Percentiles rank a stretch among this genome's conserved stretches.
These are phyloP conservation scores for Bothriochloa decipiens DNA, from an alignment of 176 grass and related monocot genomes.

Conservation along the genomic window DNA sequence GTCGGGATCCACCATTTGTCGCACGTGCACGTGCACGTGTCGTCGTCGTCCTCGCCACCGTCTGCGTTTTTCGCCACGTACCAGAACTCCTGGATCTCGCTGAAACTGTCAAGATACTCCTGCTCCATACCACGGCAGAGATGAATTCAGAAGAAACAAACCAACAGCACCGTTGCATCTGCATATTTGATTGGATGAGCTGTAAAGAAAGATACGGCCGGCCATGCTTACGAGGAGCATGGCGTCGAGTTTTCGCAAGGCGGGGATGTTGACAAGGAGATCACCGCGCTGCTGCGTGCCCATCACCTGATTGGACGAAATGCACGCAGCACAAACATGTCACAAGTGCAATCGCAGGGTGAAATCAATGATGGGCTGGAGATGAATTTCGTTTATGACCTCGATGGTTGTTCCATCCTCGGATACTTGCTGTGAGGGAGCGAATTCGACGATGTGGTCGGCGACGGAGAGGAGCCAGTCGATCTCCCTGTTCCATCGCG, in stretches of 20 bases:
- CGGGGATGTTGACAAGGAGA: conserved; percentile 84
- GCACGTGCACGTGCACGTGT: not conserved
- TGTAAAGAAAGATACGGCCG: not conserved
- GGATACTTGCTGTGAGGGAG: conserved; percentile 61
- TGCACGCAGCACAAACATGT: not conserved
- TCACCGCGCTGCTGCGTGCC: conserved; percentile 72
- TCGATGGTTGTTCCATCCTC: conserved; percentile 70
- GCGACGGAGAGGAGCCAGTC: conserved; percentile 77
- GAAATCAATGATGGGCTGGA: not conserved
- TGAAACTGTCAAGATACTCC: conserved; percentile 75
- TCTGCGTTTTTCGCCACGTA: conserved; percentile 53
- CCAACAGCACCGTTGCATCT: not conserved
- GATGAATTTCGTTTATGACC: conserved; percentile 30
- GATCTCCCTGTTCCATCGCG: conserved; percentile 77
- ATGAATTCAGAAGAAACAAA: not conserved
- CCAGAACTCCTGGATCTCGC: conserved; percentile 60
- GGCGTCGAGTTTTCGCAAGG: conserved; percentile 72
- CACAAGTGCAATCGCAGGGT: not conserved
- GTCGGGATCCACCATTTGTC: conserved; percentile 90
- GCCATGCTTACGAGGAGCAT: conserved; percentile 77
- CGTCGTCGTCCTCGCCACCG: conserved; percentile 32
- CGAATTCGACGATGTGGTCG: conserved; percentile 83
- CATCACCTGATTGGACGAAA: conserved; percentile 65
- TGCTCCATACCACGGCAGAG: conserved; percentile 16
- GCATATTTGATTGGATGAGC: not conserved